Conservation (phyloP, 2,329 filamentous ascomycete genomes). For the Calonectria montana region DNA sequence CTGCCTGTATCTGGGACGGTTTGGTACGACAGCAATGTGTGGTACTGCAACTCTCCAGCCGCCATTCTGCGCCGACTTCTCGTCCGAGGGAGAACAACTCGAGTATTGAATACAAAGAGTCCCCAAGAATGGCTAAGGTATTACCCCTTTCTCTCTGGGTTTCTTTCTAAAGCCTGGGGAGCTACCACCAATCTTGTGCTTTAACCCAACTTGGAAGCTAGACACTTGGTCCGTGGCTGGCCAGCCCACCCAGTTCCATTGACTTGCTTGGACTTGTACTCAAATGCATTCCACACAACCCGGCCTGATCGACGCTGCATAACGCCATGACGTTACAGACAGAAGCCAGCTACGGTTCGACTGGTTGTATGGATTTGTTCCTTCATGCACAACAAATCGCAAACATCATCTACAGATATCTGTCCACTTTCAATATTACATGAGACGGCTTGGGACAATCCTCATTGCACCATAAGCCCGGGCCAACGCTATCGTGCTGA, state of each 20-base stretch:
- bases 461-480: neutral
- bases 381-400: neutral
- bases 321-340: neutral
- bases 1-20: neutral
- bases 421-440: neutral
- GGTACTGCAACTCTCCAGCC: neutral
- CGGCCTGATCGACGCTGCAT: neutral
- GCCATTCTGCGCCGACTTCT: neutral
- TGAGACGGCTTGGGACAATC: constrained; percentile 3
- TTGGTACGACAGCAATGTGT: neutral
- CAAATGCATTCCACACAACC: neutral
- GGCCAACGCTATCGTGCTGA: constrained; percentile 1
- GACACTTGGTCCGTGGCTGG: neutral
- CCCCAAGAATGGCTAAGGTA: neutral
- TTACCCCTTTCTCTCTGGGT: constrained; percentile 5
- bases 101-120: constrained; percentile 1
- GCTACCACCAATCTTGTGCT: neutral
- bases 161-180: neutral
- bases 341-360: neutral
- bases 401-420: neutral
- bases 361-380: neutral
- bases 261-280: neutral
- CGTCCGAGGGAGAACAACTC: neutral
- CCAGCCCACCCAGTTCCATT: constrained; percentile 5
- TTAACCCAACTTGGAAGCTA: neutral